Base-by-base conservation (phyloP, 202 grass and related monocot species). In the Eragrostis tef region DNA sequence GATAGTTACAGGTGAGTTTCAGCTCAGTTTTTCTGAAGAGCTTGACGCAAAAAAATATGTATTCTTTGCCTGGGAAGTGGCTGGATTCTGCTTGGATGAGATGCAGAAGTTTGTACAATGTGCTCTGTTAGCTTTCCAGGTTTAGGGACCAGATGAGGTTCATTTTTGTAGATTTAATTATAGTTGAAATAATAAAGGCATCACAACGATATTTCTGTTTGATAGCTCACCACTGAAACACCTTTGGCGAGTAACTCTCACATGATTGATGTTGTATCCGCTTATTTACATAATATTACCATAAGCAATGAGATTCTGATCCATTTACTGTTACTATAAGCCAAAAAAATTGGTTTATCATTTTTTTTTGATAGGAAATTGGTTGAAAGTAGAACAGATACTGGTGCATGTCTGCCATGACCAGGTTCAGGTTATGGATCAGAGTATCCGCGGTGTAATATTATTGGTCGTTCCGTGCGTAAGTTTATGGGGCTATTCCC, bases 1-100 rank as follows among this genome's bases (percentile, higher is more conserved):
- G 41, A 57, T 43, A 45, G 46, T 56, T 73, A 42, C 56, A 44
- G 59, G 59, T 43, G 25, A n/a, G 51, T 42, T 74, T 53, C 44
- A 45, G n/a, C 71, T 44, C 61, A 41, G 43, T 24, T 76, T 85
- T 75, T 29, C 0, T 61, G 6, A 20, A 86, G 79, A 86, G 85
- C 50, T 50, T 27, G 12, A 46, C 34, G 17, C 24, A 46, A 47
- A 25, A 85, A 19, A 85, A 80, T 31, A 73, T 15, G 8, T 64
- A 45, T 79, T 72, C 11, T 79, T 53, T 11, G 27, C 34, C 8
- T 24, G 57, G 34, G 29, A 73, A 85, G 17, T 17, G 36, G 56
- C 11, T 16, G 54, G 39, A 67, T 86, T 86, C 7, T 67, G 68
- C 60, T 58, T 67, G 42, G 41, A 3, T 39, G 34, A 39, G 34